Evolutionary conservation across 306 rosid species (phyloP), one percentile per base, ranked within the genome.

Genomic region (Sicyos baderoa): DNA sequence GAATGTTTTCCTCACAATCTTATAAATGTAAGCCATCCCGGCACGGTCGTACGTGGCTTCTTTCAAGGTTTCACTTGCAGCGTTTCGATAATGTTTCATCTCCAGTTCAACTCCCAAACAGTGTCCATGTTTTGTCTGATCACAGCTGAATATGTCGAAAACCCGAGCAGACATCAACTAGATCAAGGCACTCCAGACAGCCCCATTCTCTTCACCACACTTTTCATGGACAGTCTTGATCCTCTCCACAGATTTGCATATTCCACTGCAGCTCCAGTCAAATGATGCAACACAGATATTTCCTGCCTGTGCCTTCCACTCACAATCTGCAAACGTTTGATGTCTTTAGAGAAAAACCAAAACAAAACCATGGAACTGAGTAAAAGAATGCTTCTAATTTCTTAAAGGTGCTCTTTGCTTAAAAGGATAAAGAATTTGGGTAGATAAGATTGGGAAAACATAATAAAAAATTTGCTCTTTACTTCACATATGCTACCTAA

Each of bases 221-320:
- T 25, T 25, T 25, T 25, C 29, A 25, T 25, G 29, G 29, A 25
- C 29, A 25, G 29, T 25, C 29, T 25, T 25, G 29, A 25, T 25
- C 29, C 29, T 25, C 29, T 25, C 29, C 29, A 25, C 29, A 25
- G 29, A 25, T 25, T 25, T 25, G 29, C 29, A 25, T 25, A 25
- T 25, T 25, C 29, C 29, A 25, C 29, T 25, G 29, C 29, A 25
- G 3, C 29, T 25, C 29, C 29, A 25, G 29, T 25, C 29, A 25
- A 25, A 25, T 25, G 29, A 25, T 25, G 29, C 29, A 1, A 25
- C 29, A 25, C 29, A 25, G 29, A 82, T 84, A 80, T 90, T 90
- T 21, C 97, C 99, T 10, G 99, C 99, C 47, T 86, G 90, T 3
- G 97, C 68, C 29, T 25, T 25, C 29, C 29, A 25, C 29, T 25